phyloP scores from a whole-genome alignment of 2,329 filamentous ascomycete species.

The Epichloe glyceriae region DNA sequence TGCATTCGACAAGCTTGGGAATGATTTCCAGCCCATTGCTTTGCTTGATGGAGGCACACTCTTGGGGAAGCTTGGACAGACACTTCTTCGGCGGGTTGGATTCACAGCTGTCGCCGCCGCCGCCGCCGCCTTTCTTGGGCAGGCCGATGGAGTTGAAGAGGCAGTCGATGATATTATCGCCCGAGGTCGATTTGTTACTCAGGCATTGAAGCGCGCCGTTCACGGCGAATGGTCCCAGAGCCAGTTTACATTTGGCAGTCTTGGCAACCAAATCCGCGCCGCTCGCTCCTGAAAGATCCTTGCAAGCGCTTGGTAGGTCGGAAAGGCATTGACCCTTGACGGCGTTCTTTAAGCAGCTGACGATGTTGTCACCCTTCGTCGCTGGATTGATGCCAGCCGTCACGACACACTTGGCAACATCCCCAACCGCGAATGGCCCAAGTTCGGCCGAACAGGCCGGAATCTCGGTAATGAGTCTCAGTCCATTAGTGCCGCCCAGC shows the following conservation, averaged over 20 bases:
- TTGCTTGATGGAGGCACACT: slow-evolving; percentile 1
- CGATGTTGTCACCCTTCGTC: background rate
- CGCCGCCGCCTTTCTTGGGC: background rate
- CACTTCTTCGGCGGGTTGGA: background rate
- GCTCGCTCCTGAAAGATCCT: background rate
- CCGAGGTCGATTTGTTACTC: background rate
- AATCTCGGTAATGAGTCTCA: background rate
- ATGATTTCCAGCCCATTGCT: slow-evolving; percentile 3
- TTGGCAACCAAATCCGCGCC: background rate
- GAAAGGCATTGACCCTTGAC: background rate
- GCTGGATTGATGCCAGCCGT: background rate
- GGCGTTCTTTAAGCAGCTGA: background rate
- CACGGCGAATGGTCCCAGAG: slow-evolving; percentile 5
- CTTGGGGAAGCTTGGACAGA: slow-evolving; percentile 2
- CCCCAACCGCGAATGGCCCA: background rate
- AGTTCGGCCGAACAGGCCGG: background rate
- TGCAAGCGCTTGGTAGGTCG: background rate
- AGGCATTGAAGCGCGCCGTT: background rate
- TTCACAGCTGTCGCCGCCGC: background rate
- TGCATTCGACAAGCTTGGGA: slow-evolving; percentile 1
- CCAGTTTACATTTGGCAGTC: background rate
- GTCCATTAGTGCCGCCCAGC: background rate
- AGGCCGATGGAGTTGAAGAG: background rate
- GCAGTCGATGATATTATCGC: slow-evolving; percentile 4
- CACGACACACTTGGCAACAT: background rate